These are phyloP conservation scores for Heterobasidion parviporum DNA, from an alignment of 1,284 basidiomycete species.

Conservation along the genomic window DNA sequence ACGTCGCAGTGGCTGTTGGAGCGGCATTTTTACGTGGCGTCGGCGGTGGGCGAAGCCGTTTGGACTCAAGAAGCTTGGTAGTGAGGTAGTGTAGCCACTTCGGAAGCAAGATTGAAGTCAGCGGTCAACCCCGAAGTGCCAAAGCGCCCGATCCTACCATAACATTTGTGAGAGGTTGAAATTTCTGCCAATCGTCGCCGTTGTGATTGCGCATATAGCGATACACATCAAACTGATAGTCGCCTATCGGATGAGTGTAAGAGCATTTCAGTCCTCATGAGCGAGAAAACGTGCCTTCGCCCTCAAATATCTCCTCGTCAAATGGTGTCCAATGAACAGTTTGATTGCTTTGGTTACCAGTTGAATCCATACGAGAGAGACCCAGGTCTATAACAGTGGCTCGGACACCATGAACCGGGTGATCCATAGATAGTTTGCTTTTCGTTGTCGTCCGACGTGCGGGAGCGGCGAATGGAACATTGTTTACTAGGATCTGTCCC, in stretches of 20 bases:
- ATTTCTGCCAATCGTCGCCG: slow-evolving; percentile 60
- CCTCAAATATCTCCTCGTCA: slow-evolving; percentile 78
- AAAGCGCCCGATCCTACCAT: slow-evolving; percentile 48
- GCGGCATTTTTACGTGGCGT: slow-evolving; percentile 19
- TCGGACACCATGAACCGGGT: slow-evolving; percentile 49
- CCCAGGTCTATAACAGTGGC: slow-evolving; percentile 94
- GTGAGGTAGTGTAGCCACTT: slow-evolving; percentile 82
- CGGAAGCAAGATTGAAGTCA: neutral
- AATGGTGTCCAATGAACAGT: slow-evolving; percentile 66
- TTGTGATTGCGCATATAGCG: slow-evolving; percentile 72
- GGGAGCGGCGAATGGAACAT: slow-evolving; percentile 26
- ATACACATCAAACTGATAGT: slow-evolving; percentile 94
- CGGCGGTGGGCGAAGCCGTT: slow-evolving; percentile 50
- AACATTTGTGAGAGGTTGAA: slow-evolving; percentile 79
- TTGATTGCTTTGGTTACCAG: slow-evolving; percentile 32
- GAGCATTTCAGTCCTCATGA: neutral
- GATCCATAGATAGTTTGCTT: slow-evolving; percentile 44
- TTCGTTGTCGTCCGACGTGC: slow-evolving; percentile 18
- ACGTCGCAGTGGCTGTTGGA: slow-evolving; percentile 18
- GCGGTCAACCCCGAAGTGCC: neutral
- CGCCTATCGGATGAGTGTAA: slow-evolving; percentile 39
- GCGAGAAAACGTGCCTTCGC: slow-evolving; percentile 48
- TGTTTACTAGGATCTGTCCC: slow-evolving; percentile 90
- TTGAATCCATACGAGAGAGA: slow-evolving; percentile 73
- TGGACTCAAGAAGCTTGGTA: slow-evolving; percentile 61